Evolutionary conservation across 495 filamentous ascomycete genomes (phyloP).

Genomic region (Apiosordaria backusii): DNA sequence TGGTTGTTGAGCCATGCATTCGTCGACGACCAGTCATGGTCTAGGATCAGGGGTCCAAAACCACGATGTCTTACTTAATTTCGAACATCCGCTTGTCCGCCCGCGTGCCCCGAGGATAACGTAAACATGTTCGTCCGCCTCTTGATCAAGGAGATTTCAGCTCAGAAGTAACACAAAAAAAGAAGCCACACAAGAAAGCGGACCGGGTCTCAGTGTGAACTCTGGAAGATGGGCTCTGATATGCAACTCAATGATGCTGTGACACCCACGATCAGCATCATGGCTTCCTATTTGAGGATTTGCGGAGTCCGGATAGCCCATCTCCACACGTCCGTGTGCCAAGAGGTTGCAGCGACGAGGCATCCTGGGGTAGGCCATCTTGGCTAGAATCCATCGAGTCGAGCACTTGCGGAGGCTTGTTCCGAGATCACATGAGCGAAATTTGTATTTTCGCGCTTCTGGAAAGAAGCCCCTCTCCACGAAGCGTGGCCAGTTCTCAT

Average conservation of each 20-base stretch:
- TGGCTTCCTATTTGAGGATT: background rate
- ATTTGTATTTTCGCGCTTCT: constrained; percentile 9
- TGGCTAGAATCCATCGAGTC: constrained; percentile 16
- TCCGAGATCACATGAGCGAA: constrained; percentile 25
- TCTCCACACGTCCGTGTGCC: constrained; percentile 8
- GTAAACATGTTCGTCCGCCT: background rate
- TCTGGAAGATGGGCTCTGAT: background rate
- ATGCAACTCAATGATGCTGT: background rate
- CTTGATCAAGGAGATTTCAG: background rate
- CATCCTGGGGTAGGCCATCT: constrained; percentile 15
- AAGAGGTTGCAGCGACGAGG: constrained; percentile 15
- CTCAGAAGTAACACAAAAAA: no score
- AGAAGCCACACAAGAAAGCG: background rate
- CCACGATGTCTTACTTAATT: background rate
- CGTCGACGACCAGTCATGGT: background rate
- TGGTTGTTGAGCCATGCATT: background rate
- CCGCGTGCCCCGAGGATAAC: background rate
- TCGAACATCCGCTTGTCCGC: background rate
- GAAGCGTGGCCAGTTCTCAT: constrained; percentile 5
- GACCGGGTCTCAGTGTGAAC: background rate
- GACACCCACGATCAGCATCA: background rate
- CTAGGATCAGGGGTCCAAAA: constrained; percentile 1
- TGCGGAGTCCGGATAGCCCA: background rate
- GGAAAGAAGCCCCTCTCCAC: constrained; percentile 5
- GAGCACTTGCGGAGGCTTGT: constrained; percentile 19